These are phyloP conservation scores for Termitomyces sp. DNA, from an alignment of 768 basidiomycete species.

Conservation along the genomic window DNA sequence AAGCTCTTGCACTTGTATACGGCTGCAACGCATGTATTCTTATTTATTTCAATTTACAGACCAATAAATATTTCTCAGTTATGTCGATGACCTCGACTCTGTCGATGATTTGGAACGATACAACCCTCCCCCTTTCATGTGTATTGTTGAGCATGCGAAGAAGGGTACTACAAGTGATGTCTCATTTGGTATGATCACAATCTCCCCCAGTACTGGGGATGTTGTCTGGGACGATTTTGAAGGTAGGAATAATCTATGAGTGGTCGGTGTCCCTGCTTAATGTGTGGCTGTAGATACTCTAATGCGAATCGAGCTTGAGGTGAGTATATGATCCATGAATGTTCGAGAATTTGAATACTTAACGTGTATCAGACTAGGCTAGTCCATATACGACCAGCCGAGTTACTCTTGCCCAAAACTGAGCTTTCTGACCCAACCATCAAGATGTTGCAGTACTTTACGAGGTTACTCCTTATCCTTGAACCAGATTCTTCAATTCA, in stretches of 20 bases:
- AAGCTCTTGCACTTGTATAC: slow-evolving; percentile 78
- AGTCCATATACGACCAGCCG: slow-evolving; percentile 77
- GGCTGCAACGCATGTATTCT: slow-evolving; percentile 67
- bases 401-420: slow-evolving; percentile 60
- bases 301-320: slow-evolving; percentile 90
- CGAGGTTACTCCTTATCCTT: slow-evolving; percentile 38
- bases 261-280: not conserved
- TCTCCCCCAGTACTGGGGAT: slow-evolving; percentile 87
- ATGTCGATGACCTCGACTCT: slow-evolving; percentile 75
- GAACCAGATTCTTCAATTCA: not conserved
- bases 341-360: not conserved
- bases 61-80: slow-evolving; percentile 37
- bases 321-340: slow-evolving; percentile 21
- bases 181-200: slow-evolving; percentile 65
- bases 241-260: slow-evolving; percentile 34
- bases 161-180: slow-evolving; percentile 29
- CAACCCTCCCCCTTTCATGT: slow-evolving; percentile 59
- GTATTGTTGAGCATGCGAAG: slow-evolving; percentile 60
- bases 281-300: slow-evolving; percentile 53
- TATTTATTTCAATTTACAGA: not conserved
- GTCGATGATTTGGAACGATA: slow-evolving; percentile 54
- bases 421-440: slow-evolving; percentile 64
- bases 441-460: slow-evolving; percentile 69
- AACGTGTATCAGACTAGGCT: slow-evolving; percentile 62
- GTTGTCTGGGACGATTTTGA: slow-evolving; percentile 91